Evolutionary conservation across 225 moss, liverwort and hornwort genomes (phyloP), one percentile per base, ranked within the genome.

Genomic region (Polytrichum commune): DNA sequence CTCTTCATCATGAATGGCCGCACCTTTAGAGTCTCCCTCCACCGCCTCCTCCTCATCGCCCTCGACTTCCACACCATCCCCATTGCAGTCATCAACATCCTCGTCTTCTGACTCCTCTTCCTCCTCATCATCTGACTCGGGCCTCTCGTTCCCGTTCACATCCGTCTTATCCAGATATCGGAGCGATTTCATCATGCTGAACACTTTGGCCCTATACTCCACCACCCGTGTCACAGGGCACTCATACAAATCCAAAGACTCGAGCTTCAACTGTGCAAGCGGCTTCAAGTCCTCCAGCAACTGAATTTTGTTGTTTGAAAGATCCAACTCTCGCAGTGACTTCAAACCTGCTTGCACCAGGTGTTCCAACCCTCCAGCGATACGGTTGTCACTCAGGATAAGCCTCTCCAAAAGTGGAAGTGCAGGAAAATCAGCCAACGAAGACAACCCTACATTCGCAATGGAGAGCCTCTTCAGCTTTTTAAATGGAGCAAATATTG

Each of bases 221-320:
- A 69, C 81, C 67, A 81, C 63, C 20, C 90, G 79, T 4, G 93
- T 93, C 19, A 93, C 90, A 29, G 88, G 85, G 32, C 93, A 93
- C 89, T 89, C 86, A 29, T 93, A 90, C 72, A 93, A 82, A 75
- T 93, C 93, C 84, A 93, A 72, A 25, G 78, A 80, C 76, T 86
- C 86, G 19, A 93, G 86, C 72, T 84, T 86, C 76, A 93, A 81
- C 74, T 79, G 74, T 18, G 93, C 82, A 60, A 93, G 67, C 19
- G 93, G 93, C 55, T 86, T 84, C 55, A 93, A 66, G 76, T 90
- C 93, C 72, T 93, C 93, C 27, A 90, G 72, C 55, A 81, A 73
- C 84, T 87, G 86, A 83, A 93, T 89, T 90, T 93, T 93, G 60
- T 93, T 93, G 76, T 93, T 93, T 10, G 86, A 89, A 64, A 93